Evolutionary conservation across 176 grass and related monocot species (phyloP).

Genomic region (Ampelocalamus luodianensis): DNA sequence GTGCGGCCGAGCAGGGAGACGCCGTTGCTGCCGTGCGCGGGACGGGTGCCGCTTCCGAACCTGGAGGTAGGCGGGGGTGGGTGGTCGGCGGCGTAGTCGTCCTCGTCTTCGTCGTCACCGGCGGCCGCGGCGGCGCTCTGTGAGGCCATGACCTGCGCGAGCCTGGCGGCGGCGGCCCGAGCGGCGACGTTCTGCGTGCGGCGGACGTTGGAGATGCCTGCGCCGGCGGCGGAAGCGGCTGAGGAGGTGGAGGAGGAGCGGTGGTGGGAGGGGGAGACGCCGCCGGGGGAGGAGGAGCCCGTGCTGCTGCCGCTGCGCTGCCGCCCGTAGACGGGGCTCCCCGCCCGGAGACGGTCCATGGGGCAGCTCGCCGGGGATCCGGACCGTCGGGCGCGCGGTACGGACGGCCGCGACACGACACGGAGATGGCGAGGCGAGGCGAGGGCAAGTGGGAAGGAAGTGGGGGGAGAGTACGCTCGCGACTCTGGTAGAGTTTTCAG

Average conservation of each 20-base stretch:
- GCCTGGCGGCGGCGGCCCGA: constrained; percentile 87
- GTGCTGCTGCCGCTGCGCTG: constrained; percentile 93
- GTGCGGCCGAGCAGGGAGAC: constrained; percentile 73
- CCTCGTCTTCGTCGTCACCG: constrained; percentile 82
- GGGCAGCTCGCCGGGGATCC: constrained; percentile 50
- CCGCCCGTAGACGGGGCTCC: constrained; percentile 88
- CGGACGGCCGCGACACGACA: constrained; percentile 31
- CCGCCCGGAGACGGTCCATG: constrained; percentile 84
- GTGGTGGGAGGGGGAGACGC: constrained; percentile 81
- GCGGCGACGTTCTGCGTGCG: constrained; percentile 97
- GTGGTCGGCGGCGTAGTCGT: constrained; percentile 57
- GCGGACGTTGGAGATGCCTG: constrained; percentile 65
- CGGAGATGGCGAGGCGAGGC: constrained; percentile 48
- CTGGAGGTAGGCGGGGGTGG: constrained; percentile 40
- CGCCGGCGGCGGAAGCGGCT: constrained; percentile 30
- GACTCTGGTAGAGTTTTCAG: constrained; percentile 47
- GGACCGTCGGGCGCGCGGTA: constrained; percentile 27
- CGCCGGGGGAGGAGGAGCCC: constrained; percentile 79
- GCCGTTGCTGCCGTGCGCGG: constrained; percentile 48
- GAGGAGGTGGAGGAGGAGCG: constrained; percentile 76
- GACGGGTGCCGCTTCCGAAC: constrained; percentile 49
- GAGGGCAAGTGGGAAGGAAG: constrained; percentile 52
- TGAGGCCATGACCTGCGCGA: constrained; percentile 97
- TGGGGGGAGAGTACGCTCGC: constrained; percentile 52
- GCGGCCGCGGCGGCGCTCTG: constrained; percentile 74